Evolutionary conservation across 2,329 filamentous ascomycete species (phyloP).

Genomic region (Penicillium sp.): DNA sequence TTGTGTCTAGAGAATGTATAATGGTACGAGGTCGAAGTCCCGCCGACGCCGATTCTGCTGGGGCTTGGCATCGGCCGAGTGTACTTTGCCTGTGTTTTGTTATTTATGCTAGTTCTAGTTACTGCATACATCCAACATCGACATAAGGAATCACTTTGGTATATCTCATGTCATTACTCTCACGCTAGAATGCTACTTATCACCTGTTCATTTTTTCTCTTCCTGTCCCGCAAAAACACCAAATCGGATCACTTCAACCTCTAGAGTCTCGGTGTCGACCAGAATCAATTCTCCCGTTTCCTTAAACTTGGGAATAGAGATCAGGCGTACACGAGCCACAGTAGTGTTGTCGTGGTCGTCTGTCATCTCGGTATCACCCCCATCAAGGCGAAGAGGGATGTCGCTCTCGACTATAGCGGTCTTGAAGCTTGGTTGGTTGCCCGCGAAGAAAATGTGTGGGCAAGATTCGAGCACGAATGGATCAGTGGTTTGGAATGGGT

Average conservation of each 20-base stretch:
- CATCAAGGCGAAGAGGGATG: slow-evolving; percentile 29
- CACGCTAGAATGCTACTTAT: slow-evolving; percentile 11
- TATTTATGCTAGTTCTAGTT: neutral
- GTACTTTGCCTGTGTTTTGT: neutral
- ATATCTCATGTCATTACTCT: slow-evolving; percentile 8
- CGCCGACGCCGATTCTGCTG: slow-evolving; percentile 8
- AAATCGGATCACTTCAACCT: slow-evolving; percentile 65
- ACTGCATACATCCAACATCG: neutral
- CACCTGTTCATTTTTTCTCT: slow-evolving; percentile 28
- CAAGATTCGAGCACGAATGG: slow-evolving; percentile 80
- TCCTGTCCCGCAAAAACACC: slow-evolving; percentile 38
- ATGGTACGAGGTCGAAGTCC: slow-evolving; percentile 1
- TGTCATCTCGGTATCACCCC: slow-evolving; percentile 32
- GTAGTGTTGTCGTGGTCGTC: slow-evolving; percentile 45
- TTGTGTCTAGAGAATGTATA: neutral
- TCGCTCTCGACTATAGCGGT: slow-evolving; percentile 61
- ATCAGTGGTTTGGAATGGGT: slow-evolving; percentile 91
- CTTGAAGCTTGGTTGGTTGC: slow-evolving; percentile 74
- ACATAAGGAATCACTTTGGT: neutral
- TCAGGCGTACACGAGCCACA: slow-evolving; percentile 66
- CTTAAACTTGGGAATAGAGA: slow-evolving; percentile 79
- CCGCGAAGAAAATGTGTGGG: slow-evolving; percentile 87
- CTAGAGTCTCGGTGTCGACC: slow-evolving; percentile 78
- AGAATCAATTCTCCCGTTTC: slow-evolving; percentile 74
- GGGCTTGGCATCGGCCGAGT: slow-evolving; percentile 12